Conservation (phyloP, 345 rosid species). For the Arabidopsis suecica region DNA sequence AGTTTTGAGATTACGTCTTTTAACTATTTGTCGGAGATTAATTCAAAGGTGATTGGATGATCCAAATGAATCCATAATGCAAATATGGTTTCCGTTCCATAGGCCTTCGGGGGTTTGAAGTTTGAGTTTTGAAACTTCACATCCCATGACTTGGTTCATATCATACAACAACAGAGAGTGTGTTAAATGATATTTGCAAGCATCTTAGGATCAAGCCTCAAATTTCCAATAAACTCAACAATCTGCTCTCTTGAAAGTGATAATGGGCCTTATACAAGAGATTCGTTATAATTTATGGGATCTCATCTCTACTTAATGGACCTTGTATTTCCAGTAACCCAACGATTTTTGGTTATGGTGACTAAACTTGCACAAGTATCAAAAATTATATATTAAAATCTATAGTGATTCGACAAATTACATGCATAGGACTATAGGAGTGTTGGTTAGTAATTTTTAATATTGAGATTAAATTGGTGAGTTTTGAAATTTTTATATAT, state of each 20-base stretch:
- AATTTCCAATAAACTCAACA: background rate
- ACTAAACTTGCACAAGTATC: background rate
- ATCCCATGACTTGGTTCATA: background rate
- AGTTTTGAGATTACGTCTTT: background rate
- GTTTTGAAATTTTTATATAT: no score
- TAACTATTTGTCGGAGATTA: background rate
- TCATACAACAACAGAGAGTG: background rate
- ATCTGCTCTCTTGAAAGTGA: background rate
- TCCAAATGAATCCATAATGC: background rate
- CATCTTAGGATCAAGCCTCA: constrained; percentile 3
- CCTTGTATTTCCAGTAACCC: background rate
- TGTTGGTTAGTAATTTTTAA: no score
- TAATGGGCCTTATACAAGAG: constrained; percentile 1
- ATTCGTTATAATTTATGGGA: background rate
- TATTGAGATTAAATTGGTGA: no score
- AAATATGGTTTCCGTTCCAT: no score
- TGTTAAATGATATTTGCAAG: background rate
- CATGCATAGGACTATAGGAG: no score
- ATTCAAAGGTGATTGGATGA: background rate
- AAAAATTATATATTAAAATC: no score
- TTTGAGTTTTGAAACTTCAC: background rate
- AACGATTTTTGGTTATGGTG: background rate
- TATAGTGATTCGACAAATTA: no score
- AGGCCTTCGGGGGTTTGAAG: background rate
- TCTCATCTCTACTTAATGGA: constrained; percentile 7